Evolutionary conservation across 2,329 filamentous ascomycete species (phyloP).

Genomic region (Gyromitra esculenta): DNA sequence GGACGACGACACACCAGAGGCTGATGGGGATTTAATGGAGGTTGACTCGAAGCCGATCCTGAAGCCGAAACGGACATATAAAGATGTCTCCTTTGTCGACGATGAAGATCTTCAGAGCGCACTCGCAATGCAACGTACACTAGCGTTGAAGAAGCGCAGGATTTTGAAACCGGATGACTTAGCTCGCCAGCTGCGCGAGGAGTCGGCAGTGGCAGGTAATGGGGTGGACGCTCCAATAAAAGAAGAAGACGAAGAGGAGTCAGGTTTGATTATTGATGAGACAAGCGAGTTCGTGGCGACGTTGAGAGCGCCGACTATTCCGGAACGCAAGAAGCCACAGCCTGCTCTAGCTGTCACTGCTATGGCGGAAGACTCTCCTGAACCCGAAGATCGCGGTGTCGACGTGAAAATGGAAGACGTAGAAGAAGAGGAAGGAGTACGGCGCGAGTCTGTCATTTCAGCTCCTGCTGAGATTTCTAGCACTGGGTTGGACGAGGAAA

Average conservation of each 20-base stretch:
- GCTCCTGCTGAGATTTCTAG: conserved; percentile 67
- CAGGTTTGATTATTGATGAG: conserved; percentile 89
- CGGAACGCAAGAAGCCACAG: conserved; percentile 64
- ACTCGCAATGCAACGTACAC: conserved; percentile 81
- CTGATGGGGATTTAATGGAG: conserved; percentile 53
- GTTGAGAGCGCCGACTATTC: conserved; percentile 72
- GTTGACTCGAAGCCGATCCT: conserved; percentile 44
- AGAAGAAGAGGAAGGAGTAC: conserved; percentile 62
- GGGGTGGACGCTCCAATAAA: conserved; percentile 62
- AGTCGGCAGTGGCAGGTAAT: conserved; percentile 63
- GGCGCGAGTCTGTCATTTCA: conserved; percentile 63
- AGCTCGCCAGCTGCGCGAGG: conserved; percentile 79
- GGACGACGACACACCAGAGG: conserved; percentile 58
- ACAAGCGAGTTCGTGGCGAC: conserved; percentile 94
- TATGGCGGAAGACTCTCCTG: conserved; percentile 57
- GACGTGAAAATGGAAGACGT: conserved; percentile 68
- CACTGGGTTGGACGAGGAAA: conserved; percentile 85
- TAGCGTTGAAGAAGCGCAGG: conserved; percentile 90
- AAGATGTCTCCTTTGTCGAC: conserved; percentile 73
- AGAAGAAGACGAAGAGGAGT: conserved; percentile 65
- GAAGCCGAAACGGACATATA: conserved; percentile 54
- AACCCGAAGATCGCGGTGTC: conserved; percentile 64
- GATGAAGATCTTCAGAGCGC: conserved; percentile 92
- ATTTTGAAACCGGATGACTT: conserved; percentile 86
- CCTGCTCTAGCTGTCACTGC: conserved; percentile 35